Evolutionary conservation across 2,329 filamentous ascomycete genomes (phyloP).

Genomic region (Claviceps sp.): DNA sequence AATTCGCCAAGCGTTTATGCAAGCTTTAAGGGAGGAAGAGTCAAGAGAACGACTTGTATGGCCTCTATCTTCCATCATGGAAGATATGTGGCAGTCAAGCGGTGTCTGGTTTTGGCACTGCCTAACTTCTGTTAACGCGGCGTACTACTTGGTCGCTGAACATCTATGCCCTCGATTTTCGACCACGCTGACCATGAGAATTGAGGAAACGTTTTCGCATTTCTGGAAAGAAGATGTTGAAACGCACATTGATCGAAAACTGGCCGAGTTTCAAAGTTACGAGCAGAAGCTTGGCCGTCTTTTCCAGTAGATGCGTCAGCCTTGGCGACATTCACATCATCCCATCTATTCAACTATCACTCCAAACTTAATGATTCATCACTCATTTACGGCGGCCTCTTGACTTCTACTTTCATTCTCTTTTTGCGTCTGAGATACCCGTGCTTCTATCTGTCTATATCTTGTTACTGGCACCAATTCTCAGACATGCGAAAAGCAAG

Average conservation of each 20-base stretch:
- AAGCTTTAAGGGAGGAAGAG: constrained; percentile 8
- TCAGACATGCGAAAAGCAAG: no score
- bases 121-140: neutral
- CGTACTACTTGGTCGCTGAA: constrained; percentile 1
- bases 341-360: neutral
- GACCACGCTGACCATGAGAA: neutral
- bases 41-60: neutral
- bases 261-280: constrained; percentile 1
- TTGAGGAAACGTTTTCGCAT: neutral
- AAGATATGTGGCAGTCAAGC: constrained; percentile 3
- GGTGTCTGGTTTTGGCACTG: constrained; percentile 4
- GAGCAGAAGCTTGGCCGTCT: neutral
- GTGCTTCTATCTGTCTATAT: no score
- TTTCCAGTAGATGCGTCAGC: neutral
- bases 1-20: constrained; percentile 10
- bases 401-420: no score
- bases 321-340: neutral
- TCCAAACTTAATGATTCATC: no score
- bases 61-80: neutral
- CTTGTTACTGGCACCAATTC: no score
- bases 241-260: neutral
- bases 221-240: constrained; percentile 1
- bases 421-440: no score
- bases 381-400: no score
- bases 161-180: constrained; percentile 1